Evolutionary conservation across 345 rosid genomes (phyloP), one percentile per base, ranked within the genome.

Genomic region (Euphorbia peplus): DNA sequence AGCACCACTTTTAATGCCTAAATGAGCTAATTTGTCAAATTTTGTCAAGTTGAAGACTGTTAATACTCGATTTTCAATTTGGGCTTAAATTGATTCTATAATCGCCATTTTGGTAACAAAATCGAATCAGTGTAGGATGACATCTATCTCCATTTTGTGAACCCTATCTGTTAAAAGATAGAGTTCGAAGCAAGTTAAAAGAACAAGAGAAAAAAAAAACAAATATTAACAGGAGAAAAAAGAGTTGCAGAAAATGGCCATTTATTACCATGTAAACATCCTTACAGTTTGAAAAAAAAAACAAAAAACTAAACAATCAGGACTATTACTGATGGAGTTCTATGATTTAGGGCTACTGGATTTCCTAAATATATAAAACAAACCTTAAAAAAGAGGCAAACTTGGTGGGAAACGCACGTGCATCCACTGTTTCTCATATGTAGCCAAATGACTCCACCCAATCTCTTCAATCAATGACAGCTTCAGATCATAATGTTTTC

Each of bases 401-500:
- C 81, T 80, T 13, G 83, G 48, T 0, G 96, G 99, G 79, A 91
- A 95, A 22, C 97, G 95, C 25, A 91, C 88, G 35, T 83, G 85
- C 96, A 91, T 87, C 99, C 99, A 95, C 47, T 84, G 84, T 71
- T 73, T 83, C 80, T 91, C 99, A 28, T 88, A 85, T 25, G 82
- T 66, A 16, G 78, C 72, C 77, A 88, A 51, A 81, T 91, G 97
- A 66, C 53, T 77, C 96, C 98, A 95, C 30, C 97, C 97, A 29
- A 90, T 74, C 64, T 91, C 96, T 62, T 83, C 97, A 8, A 95
- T 87, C 67, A 95, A 73, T n/a, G 83, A 73, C 42, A 91, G 83
- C 80, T 88, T 91, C 77, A 90, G 53, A 70, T 90, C 93, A 41
- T 85, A 90, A 1, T 85, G 78, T 81, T 88, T 88, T 88, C 82